Conservation (phyloP, 2,329 filamentous ascomycete species). For the Xylariaceae sp. region DNA sequence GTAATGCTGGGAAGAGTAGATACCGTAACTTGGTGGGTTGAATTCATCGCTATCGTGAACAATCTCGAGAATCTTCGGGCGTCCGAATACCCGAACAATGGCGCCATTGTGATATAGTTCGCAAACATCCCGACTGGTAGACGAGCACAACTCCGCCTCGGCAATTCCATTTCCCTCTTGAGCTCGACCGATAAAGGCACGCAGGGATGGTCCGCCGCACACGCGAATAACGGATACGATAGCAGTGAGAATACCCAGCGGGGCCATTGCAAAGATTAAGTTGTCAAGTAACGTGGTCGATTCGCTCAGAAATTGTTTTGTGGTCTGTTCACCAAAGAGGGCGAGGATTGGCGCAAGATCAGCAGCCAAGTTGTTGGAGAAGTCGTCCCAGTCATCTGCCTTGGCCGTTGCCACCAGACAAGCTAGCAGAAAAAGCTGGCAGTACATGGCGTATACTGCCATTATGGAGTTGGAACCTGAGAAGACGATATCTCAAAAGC, state of each 20-base stretch:
- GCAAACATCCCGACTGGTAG: conserved; percentile 37
- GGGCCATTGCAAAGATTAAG: conserved; percentile 34
- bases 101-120: conserved; percentile 35
- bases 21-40: no score
- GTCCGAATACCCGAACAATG: conserved; percentile 33
- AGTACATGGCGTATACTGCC: conserved; percentile 1
- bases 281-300: conserved; percentile 24
- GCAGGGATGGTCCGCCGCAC: conserved; percentile 20
- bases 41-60: conserved; percentile 18
- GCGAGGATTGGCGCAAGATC: conserved; percentile 34
- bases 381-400: conserved; percentile 19
- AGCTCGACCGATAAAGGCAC: conserved; percentile 37
- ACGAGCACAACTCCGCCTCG: conserved; percentile 39
- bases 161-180: conserved; percentile 32
- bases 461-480: neutral
- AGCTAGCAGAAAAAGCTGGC: neutral
- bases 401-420: neutral
- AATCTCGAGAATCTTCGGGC: conserved; percentile 32
- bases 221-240: conserved; percentile 31
- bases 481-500: no score
- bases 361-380: conserved; percentile 34
- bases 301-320: conserved; percentile 15
- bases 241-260: conserved; percentile 38
- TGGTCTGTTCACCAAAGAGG: conserved; percentile 34
- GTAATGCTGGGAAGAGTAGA: neutral